Base-by-base conservation (phyloP, 257 asterid species). In the Penstemon davidsonii region DNA sequence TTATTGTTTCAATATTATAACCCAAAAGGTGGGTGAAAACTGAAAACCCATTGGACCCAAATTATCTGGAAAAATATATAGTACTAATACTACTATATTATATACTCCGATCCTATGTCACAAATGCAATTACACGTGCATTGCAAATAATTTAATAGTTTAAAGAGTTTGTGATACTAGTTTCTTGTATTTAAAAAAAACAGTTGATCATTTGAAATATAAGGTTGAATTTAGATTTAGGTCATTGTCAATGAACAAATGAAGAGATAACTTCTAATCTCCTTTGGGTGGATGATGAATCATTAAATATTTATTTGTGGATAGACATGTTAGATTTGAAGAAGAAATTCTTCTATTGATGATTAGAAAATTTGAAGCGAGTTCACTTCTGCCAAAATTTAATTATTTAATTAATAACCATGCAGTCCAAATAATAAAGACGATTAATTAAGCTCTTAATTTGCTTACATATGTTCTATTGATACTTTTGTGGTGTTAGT, bases 221-320 rank as follows among this genome's bases (percentile, higher is more conserved):
- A 19, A 60, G 6, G 68, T 66, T 63, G n/a, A 46, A 65, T 41
- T 64, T 15, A 62, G 74, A 68, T 63, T 55, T 75, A 57, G 7
- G 71, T 75, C 75, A 44, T 62, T 19, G 33, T 69, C 75, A 25
- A 57, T 43, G 64, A 68, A 47, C 58, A 62, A 47, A 47, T 45
- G 46, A 39, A 67, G 3, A 7, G n/a, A 64, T 43, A 62, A 55
- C 50, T 33, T 15, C 5, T 11, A 3, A 4, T 41, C 45, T n/a
- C 13, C 6, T 41, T 40, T 53, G 40, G 9, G 12, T n/a, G 19
- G 44, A 36, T 45, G 13, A 8, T 8, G 56, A 68, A 62, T 61
- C 61, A 68, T 68, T 49, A 50, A 54, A 40, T 13, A 25, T 62
- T 55, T 36, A 55, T 62, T 62, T 62, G 43, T 39, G 45, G 60